Conservation (phyloP, 257 asterid genomes). For the Salvia rosmarinus region DNA sequence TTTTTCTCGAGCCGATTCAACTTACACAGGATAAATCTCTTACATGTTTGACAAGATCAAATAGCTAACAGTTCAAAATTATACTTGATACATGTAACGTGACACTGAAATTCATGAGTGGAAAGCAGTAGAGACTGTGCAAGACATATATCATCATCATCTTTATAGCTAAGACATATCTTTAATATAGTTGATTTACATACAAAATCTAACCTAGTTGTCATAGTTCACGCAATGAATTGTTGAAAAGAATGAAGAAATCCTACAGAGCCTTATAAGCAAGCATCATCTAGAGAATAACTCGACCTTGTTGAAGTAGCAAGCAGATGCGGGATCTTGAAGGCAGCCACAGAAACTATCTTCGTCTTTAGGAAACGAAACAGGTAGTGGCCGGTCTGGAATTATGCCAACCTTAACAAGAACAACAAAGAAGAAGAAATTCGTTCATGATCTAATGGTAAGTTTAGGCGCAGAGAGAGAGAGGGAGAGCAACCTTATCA, state of each 20-base stretch:
- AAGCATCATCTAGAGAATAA: constrained; percentile 57
- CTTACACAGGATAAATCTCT: too few relatives aligned
- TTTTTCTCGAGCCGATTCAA: too few relatives aligned
- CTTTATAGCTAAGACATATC: background rate
- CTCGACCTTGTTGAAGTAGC: constrained; percentile 64
- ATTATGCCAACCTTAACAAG: constrained; percentile 69
- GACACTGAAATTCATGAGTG: too few relatives aligned
- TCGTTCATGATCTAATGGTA: background rate
- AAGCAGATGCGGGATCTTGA: constrained; percentile 75
- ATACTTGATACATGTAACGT: too few relatives aligned
- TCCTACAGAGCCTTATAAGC: background rate
- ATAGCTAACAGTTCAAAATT: too few relatives aligned
- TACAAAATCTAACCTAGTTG: background rate
- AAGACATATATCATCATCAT: too few relatives aligned
- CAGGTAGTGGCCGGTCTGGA: constrained; percentile 85
- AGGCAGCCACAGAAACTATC: constrained; percentile 85
- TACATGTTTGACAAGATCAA: too few relatives aligned
- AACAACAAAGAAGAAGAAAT: constrained; percentile 5
- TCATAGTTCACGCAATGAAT: background rate
- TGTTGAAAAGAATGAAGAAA: constrained; percentile 40
- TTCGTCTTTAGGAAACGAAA: constrained; percentile 83
- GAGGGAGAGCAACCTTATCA: constrained; percentile 67
- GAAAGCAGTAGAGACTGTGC: too few relatives aligned
- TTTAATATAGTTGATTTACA: background rate
- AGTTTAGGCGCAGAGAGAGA: background rate